phyloP scores from a whole-genome alignment of 306 rosid genomes.

The Castanea crenata region DNA sequence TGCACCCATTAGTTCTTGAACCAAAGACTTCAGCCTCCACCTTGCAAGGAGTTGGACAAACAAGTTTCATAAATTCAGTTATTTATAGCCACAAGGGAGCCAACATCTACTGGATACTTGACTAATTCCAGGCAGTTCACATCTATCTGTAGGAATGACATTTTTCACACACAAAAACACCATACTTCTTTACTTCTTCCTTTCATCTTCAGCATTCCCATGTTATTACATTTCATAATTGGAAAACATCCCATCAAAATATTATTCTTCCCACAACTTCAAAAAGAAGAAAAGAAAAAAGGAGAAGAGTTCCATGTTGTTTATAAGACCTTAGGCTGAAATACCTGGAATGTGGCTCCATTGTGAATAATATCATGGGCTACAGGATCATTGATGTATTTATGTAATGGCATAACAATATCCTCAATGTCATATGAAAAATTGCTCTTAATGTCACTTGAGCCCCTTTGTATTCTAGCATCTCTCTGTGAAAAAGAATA shows the following conservation, averaged over 20 bases:
- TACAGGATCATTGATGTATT: conserved; percentile 67
- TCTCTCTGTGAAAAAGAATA: conserved; percentile 59
- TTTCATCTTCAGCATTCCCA: neutral
- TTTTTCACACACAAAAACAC: neutral
- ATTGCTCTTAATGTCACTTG: conserved; percentile 21
- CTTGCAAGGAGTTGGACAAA: neutral
- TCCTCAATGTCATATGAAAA: conserved; percentile 71
- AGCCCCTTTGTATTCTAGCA: conserved; percentile 42
- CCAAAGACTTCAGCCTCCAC: too few species aligned
- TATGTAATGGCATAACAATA: conserved; percentile 77
- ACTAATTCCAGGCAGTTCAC: neutral
- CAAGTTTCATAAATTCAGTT: conserved; percentile 16
- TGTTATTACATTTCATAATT: neutral
- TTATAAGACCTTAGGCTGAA: conserved; percentile 17
- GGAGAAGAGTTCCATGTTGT: conserved; percentile 12
- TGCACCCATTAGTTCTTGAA: too few species aligned
- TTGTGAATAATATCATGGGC: conserved; percentile 82
- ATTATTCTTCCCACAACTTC: neutral
- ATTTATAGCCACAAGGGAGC: neutral
- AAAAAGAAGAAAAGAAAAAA: conserved; percentile 3
- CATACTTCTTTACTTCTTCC: neutral
- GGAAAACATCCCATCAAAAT: neutral
- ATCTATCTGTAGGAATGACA: neutral
- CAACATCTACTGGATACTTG: neutral
- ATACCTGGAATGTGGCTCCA: conserved; percentile 98